Conservation (phyloP, 345 rosid species). For the Microthlaspi erraticum region DNA sequence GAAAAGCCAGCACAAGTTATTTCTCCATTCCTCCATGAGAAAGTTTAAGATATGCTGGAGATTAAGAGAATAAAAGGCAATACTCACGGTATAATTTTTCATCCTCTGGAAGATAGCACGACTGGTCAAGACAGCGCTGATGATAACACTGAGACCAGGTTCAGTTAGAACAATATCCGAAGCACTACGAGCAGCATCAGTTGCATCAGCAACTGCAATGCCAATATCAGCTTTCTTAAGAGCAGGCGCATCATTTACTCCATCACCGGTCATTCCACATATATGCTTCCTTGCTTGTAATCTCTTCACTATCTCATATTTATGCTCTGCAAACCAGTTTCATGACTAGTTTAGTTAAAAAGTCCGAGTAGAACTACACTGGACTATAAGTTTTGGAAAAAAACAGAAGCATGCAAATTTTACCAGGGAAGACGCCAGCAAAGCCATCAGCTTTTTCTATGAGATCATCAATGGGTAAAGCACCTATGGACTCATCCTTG, state of each 20-base stretch:
- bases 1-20: conserved; percentile 8
- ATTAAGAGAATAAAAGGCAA: not conserved
- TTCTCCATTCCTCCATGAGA: not conserved
- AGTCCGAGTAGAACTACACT: not conserved
- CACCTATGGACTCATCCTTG: conserved; percentile 91
- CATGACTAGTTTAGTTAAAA: not conserved
- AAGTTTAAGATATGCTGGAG: conserved; percentile 19
- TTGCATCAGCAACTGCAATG: conserved; percentile 99
- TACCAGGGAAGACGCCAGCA: conserved; percentile 99
- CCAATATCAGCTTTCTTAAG: conserved; percentile 99
- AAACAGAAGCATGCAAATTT: not conserved
- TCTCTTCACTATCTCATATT: conserved; percentile 94
- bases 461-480: conserved; percentile 93
- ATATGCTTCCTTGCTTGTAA: conserved; percentile 97
- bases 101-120: conserved; percentile 97
- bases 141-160: conserved; percentile 98
- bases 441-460: conserved; percentile 99
- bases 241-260: conserved; percentile 99
- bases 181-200: conserved; percentile 98
- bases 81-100: conserved; percentile 92
- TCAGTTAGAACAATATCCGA: conserved; percentile 96
- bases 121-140: conserved; percentile 96
- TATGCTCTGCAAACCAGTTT: conserved; percentile 70
- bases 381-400: not conserved
- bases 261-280: conserved; percentile 99